These are phyloP conservation scores for Falciphora oryzae DNA, from an alignment of 2,329 filamentous ascomycete species.

Conservation along the genomic window DNA sequence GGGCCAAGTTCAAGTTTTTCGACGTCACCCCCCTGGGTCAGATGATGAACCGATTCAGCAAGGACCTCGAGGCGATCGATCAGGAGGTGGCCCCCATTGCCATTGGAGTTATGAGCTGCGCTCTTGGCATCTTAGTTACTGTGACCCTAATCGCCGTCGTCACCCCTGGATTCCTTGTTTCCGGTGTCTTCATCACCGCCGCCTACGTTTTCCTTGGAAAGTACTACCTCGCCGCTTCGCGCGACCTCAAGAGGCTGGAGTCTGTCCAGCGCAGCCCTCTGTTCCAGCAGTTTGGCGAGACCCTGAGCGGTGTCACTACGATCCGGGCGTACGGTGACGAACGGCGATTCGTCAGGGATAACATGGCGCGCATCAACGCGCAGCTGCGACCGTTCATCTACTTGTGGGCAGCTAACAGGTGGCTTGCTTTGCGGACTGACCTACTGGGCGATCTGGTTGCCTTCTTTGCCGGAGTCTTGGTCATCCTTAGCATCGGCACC, in stretches of 20 bases:
- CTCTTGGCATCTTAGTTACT: conserved; percentile 69
- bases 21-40: conserved; percentile 93
- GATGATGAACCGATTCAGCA: conserved; percentile 97
- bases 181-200: conserved; percentile 75
- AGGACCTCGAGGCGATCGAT: conserved; percentile 90
- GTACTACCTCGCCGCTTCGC: conserved; percentile 88
- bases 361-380: conserved; percentile 79
- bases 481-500: conserved; percentile 73
- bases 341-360: conserved; percentile 87
- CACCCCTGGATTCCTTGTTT: conserved; percentile 85
- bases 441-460: conserved; percentile 84
- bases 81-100: conserved; percentile 93
- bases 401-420: conserved; percentile 93
- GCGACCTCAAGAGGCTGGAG: conserved; percentile 90
- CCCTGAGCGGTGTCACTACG: conserved; percentile 87
- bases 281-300: conserved; percentile 98
- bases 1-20: conserved; percentile 96
- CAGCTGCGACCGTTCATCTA: conserved; percentile 94
- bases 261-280: conserved; percentile 90
- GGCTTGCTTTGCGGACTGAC: conserved; percentile 91
- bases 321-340: conserved; percentile 96
- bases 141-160: conserved; percentile 81
- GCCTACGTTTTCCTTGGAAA: conserved; percentile 78
- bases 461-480: conserved; percentile 89
- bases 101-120: conserved; percentile 65